Conservation (phyloP, 805 yeast genomes). For the Pachysolen tannophilus region DNA sequence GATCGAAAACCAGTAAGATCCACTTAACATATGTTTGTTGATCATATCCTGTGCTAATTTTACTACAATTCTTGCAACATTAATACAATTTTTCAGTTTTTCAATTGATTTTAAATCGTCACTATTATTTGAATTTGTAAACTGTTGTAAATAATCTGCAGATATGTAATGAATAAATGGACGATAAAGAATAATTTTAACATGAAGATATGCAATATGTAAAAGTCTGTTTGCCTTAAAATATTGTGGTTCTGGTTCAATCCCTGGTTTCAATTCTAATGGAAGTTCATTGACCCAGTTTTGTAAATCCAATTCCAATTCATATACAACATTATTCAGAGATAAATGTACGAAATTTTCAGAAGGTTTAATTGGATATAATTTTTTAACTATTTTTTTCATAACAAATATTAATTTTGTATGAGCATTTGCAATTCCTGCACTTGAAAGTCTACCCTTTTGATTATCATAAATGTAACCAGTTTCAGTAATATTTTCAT, state of each 20-base stretch:
- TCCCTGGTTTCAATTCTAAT: constrained; percentile 59
- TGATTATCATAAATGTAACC: constrained; percentile 35
- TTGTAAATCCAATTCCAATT: constrained; percentile 60
- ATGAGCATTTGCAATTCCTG: constrained; percentile 81
- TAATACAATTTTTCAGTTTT: constrained; percentile 76
- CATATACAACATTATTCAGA: constrained; percentile 37
- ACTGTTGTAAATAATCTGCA: constrained; percentile 31
- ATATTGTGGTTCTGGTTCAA: constrained; percentile 58
- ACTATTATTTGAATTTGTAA: constrained; percentile 13
- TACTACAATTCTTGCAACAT: constrained; percentile 77
- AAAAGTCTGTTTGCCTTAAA: constrained; percentile 67
- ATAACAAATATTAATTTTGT: constrained; percentile 66
- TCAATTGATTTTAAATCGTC: constrained; percentile 55
- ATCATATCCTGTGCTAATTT: constrained; percentile 77
- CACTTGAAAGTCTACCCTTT: constrained; percentile 53
- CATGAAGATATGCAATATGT: constrained; percentile 65
- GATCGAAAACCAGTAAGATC: constrained; percentile 88
- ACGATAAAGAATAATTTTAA: constrained; percentile 73
- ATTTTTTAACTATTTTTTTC: constrained; percentile 58
- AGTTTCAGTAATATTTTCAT: constrained; percentile 71
- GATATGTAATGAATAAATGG: constrained; percentile 84
- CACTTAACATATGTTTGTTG: constrained; percentile 59
- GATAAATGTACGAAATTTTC: constrained; percentile 23
- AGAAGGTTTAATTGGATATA: constrained; percentile 65
- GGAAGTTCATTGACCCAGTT: constrained; percentile 71